Evolutionary conservation across 2,329 filamentous ascomycete species (phyloP).

Genomic region (Acrocalymma vagum): DNA sequence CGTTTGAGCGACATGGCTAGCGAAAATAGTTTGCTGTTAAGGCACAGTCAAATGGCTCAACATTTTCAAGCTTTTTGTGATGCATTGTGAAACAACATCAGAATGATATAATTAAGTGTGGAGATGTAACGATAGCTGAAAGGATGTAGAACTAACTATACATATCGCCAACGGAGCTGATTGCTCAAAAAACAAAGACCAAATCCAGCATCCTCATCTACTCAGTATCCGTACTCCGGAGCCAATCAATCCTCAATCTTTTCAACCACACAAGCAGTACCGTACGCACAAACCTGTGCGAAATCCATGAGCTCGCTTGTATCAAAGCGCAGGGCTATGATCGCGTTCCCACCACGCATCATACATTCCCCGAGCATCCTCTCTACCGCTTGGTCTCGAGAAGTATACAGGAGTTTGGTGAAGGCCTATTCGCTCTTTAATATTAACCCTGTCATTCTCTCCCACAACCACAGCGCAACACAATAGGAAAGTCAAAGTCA

Average conservation of each 20-base stretch:
- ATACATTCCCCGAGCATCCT: constrained; percentile 20
- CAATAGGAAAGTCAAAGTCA: background rate
- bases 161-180: no score
- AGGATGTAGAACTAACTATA: no score
- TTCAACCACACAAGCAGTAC: constrained; percentile 21
- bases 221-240: no score
- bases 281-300: constrained; percentile 20
- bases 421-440: constrained; percentile 4
- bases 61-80: no score
- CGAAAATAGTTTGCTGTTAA: no score
- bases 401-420: constrained; percentile 16
- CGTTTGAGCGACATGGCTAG: no score
- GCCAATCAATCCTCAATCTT: constrained; percentile 12
- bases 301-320: constrained; percentile 15
- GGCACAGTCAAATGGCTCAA: no score
- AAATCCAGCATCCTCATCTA: no score
- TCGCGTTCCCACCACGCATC: constrained; percentile 15
- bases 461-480: background rate
- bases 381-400: constrained; percentile 18
- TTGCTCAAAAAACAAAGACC: no score
- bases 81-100: no score
- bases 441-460: background rate
- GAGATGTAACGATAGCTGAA: no score
- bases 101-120: no score
- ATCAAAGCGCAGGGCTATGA: constrained; percentile 19